Conservation (phyloP, 2,329 filamentous ascomycete genomes). For the Fusarium nanum region DNA sequence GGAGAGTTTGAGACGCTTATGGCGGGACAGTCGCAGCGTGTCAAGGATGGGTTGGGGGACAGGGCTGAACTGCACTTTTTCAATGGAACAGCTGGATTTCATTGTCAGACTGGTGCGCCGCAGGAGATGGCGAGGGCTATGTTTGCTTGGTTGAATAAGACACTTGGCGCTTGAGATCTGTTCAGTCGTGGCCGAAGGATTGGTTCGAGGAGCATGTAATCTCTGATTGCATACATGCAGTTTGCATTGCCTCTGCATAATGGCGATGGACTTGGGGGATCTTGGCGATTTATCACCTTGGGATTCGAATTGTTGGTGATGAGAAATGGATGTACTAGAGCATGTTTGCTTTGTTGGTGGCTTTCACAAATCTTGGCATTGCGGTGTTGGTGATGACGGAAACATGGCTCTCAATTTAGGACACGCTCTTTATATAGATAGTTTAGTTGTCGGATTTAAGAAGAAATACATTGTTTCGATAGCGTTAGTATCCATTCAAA, state of each 20-base stretch:
- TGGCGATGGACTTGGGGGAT: not conserved
- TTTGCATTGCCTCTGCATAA: not conserved
- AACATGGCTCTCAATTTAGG: not conserved
- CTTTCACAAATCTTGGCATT: not conserved
- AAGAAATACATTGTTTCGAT: not conserved
- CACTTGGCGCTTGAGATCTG: not conserved
- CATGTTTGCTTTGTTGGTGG: not conserved
- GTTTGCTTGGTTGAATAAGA: constrained; percentile 23
- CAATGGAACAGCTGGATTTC: constrained; percentile 21
- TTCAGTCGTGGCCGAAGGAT: not conserved
- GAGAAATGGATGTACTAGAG: not conserved
- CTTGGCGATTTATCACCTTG: too few relatives aligned
- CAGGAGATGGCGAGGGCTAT: constrained; percentile 12
- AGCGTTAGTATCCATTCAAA: not conserved
- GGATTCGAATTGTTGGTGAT: too few relatives aligned
- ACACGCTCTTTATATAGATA: not conserved
- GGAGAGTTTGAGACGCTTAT: constrained; percentile 37
- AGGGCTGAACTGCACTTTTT: constrained; percentile 13
- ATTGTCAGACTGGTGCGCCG: constrained; percentile 20
- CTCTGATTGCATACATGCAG: not conserved
- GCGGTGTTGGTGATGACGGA: not conserved
- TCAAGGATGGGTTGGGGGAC: constrained; percentile 8
- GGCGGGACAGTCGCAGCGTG: constrained; percentile 6
- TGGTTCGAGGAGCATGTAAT: fast-evolving
- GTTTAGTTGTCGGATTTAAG: not conserved